Evolutionary conservation across 108 stramenopile genomes (phyloP), one percentile per base, ranked within the genome.

Genomic region (Phaeodactylum tricornutum): DNA sequence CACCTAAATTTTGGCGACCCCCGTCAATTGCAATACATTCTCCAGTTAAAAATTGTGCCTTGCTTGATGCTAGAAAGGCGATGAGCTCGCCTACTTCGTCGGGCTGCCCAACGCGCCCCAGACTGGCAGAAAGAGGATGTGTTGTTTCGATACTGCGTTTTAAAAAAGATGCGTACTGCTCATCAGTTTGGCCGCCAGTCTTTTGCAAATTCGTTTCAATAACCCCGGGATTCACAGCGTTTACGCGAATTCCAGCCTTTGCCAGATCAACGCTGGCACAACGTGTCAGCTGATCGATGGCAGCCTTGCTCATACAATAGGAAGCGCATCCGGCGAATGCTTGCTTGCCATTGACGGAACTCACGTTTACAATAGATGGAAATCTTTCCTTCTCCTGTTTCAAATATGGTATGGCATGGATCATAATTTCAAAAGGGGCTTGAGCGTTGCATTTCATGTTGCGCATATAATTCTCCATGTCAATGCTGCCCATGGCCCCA

Each of bases 231-330:
- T 81, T 81, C 19, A 81, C 74, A 15, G 59, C 47, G 38, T 81
- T 81, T 39, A 74, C 69, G 11, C 74, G 74, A 32, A 81, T 75
- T 1, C 75, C 75, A 59, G 60, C 36, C 15, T 53, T 59, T 7
- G 79, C 79, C 57, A 81, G 53, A 60, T 81, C 79, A 29, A 81
- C 51, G 28, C 62, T 61, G 0, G 74, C 71, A 51, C 79, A 81
- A 24, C 67, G 44, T 7, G 71, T 71, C 53, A 81, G 43, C 54
- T 70, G 67, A 51, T 81, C 79, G 3, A 81, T 48, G 3, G 79
- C 74, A 20, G 79, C 79, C 55, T 79, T 81, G 42, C 60, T 61
- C 71, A 75, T 75, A 32, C 79, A 81, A 40, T 81, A 81, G 7
- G 66, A 19, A 16, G 57, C 59, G 23, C 70, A 72, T 6, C 67